Percentiles rank a stretch among this genome's conserved stretches.
Conservation (phyloP, 768 basidiomycete species). For the Kwoniella pini region DNA sequence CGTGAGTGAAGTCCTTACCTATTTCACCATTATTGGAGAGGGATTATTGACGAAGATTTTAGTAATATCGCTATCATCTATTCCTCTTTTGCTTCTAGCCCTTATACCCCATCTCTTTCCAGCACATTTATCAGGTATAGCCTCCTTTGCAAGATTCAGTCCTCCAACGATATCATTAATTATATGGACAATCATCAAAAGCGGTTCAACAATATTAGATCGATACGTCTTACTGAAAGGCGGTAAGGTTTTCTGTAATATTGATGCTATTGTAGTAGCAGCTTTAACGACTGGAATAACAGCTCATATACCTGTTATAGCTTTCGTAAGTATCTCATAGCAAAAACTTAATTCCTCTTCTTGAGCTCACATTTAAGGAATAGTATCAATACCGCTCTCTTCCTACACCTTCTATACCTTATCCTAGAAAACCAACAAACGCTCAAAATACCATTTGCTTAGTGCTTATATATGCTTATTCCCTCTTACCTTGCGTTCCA, state of each 20-base stretch:
- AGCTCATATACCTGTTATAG: conserved; percentile 3
- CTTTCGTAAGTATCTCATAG: conserved; percentile 2
- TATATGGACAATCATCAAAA: conserved; percentile 9
- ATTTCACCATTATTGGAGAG: not conserved
- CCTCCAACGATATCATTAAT: not conserved
- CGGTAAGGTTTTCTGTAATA: not conserved
- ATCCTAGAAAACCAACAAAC: not conserved
- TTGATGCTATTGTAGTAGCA: conserved; percentile 2
- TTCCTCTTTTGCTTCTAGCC: conserved; percentile 1
- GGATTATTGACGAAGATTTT: not conserved
- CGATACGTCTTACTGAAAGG: not conserved
- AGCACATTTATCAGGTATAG: not conserved
- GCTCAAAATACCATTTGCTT: not conserved
- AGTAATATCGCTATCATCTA: conserved; percentile 7
- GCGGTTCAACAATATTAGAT: conserved; percentile 8
- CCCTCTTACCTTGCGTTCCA: conserved; percentile 7
- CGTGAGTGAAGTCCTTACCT: conserved; percentile 13
- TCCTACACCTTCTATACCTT: conserved; percentile 1
- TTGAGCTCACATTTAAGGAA: too few relatives aligned
- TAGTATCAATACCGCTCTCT: conserved; percentile 11
- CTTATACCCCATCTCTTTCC: not conserved
- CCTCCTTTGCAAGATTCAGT: not conserved
- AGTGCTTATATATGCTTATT: not conserved
- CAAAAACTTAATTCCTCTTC: too few relatives aligned
- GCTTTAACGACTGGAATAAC: conserved; percentile 9